Evolutionary conservation across 345 rosid genomes (phyloP).

Genomic region (thale cress (Arabidopsis thaliana)): TAIR10.1 NC_003076.8:937501-938000

Average conservation of each 20-base stretch:
- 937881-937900: neutral
- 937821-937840: no score
- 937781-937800: no score
- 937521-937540: neutral
- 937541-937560: slow-evolving; percentile 11
- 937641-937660: slow-evolving; percentile 11
- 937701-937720: neutral
- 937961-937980: slow-evolving; percentile 20
- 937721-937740: no score
- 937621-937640: slow-evolving; percentile 23
- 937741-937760: no score
- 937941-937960: slow-evolving; percentile 25
- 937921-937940: neutral
- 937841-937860: neutral
- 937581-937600: slow-evolving; percentile 19
- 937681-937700: neutral
- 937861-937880: neutral
- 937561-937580: slow-evolving; percentile 19
- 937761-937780: no score
- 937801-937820: no score
- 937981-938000: slow-evolving; percentile 36
- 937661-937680: neutral
- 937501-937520: neutral
- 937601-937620: slow-evolving; percentile 30
- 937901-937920: neutral